Evolutionary conservation across 2,329 filamentous ascomycete genomes (phyloP), one percentile per base, ranked within the genome.

Genomic region (Hypoxylon sp.): DNA sequence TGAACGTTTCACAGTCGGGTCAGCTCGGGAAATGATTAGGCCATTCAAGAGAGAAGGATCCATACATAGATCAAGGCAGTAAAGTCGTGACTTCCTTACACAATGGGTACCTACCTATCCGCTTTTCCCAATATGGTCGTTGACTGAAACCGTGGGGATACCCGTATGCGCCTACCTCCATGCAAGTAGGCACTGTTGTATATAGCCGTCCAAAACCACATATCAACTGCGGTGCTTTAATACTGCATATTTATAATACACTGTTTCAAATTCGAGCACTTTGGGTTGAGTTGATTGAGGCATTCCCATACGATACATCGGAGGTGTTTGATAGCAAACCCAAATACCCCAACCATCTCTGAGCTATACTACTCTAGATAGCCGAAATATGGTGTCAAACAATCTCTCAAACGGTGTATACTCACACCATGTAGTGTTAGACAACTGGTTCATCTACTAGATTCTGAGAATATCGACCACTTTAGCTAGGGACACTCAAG

Each of bases 71-170:
- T 46, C 2, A 32, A 15, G 11, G 17, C 19, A 19, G 17, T 15
- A 7, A 11, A 35, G 24, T 24, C 8, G 54, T 56, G 27, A 24
- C 54, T 56, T 35, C 53, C 54, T 56, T 24, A 47, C 39, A 56
- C 27, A 35, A 44, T 47, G n/a, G n/a, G n/a, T n/a, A n/a, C n/a
- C n/a, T n/a, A 15, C 19, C 17, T 24, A 15, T n/a, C 6, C 10
- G 17, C 21, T 8, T 52, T 52, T 35, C 48, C 29, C 11, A 21
- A 17, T 21, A 52, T 6, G 2, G 17, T 35, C 31, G 27, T 52
- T 11, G 10, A 52, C 29, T 21, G 48, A 21, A 52, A 29, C 15
- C 15, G 15, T 50, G 47, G 21, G 47, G 8, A 21, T 35, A 52
- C 21, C 47, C 47, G 32, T 27, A n/a, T 17, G 47, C 21, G 27